Evolutionary conservation across 2,329 filamentous ascomycete genomes (phyloP).

Genomic region (Proliferodiscus dingleyae): DNA sequence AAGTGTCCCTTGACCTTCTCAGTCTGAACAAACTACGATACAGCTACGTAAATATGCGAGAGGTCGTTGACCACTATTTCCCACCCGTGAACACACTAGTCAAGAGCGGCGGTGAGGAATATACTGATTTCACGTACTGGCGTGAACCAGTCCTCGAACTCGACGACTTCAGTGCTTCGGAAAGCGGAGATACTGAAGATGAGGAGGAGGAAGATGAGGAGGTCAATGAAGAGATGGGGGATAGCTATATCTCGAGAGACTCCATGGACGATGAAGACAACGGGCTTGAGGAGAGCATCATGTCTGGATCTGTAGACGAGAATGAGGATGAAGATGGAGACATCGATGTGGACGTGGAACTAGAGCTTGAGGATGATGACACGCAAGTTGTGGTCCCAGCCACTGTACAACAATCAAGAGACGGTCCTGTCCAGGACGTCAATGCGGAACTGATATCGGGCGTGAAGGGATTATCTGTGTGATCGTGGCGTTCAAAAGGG

Average conservation of each 20-base stretch:
- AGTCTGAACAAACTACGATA: slow-evolving; percentile 93
- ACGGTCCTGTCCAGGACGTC: slow-evolving; percentile 39
- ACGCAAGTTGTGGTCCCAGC: slow-evolving; percentile 4
- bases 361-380: slow-evolving; percentile 18
- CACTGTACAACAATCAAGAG: slow-evolving; percentile 11
- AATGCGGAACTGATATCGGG: slow-evolving; percentile 57
- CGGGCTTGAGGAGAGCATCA: slow-evolving; percentile 23
- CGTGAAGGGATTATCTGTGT: slow-evolving; percentile 42
- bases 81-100: slow-evolving; percentile 84
- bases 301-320: slow-evolving; percentile 24
- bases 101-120: slow-evolving; percentile 86
- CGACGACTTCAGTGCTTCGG: slow-evolving; percentile 83
- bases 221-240: slow-evolving; percentile 47
- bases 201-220: slow-evolving; percentile 50
- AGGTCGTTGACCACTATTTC: slow-evolving; percentile 97
- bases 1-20: slow-evolving; percentile 85
- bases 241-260: slow-evolving; percentile 52
- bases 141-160: slow-evolving; percentile 77
- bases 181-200: slow-evolving; percentile 54
- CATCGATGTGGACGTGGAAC: slow-evolving; percentile 30
- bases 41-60: slow-evolving; percentile 94
- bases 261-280: slow-evolving; percentile 42
- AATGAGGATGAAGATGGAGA: slow-evolving; percentile 21
- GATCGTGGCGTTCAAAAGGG: too few relatives aligned
- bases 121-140: slow-evolving; percentile 98